These are phyloP conservation scores for Phaeophleospora eucalypticola DNA, from an alignment of 2,329 filamentous ascomycete species.

Conservation along the genomic window DNA sequence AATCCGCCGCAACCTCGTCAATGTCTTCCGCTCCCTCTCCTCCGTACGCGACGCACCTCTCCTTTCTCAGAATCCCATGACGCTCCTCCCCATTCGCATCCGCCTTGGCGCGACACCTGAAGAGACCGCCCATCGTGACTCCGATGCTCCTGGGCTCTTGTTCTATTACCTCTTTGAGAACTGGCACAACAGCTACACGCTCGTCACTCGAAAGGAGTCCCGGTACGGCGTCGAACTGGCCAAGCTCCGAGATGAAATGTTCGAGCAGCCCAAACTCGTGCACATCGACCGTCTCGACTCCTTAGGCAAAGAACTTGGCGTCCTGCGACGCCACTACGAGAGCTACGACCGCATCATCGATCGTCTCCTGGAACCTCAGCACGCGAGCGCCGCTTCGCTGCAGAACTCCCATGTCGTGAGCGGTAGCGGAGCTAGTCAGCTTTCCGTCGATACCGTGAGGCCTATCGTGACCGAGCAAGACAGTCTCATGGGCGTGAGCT, in stretches of 20 bases:
- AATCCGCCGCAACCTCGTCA: constrained; percentile 56
- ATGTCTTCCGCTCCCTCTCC: constrained; percentile 58
- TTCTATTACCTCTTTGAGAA: constrained; percentile 68
- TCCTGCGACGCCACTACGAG: constrained; percentile 58
- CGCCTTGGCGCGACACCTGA: constrained; percentile 43
- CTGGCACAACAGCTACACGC: constrained; percentile 56
- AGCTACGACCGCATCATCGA: constrained; percentile 58
- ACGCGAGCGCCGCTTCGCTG: constrained; percentile 40
- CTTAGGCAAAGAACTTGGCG: constrained; percentile 58
- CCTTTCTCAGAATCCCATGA: constrained; percentile 36
- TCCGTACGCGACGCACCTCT: constrained; percentile 44
- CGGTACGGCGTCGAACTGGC: constrained; percentile 46
- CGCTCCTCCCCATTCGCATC: constrained; percentile 43
- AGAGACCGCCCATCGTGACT: constrained; percentile 44
- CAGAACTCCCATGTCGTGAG: constrained; percentile 40
- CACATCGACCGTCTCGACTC: constrained; percentile 54
- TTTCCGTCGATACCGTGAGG: constrained; percentile 23
- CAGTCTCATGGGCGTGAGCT: constrained; percentile 41
- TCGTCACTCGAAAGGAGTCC: constrained; percentile 49
- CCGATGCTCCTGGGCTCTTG: constrained; percentile 56
- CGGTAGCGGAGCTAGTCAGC: constrained; percentile 19
- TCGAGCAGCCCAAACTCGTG: constrained; percentile 45
- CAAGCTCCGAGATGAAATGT: constrained; percentile 50
- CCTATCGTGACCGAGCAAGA: constrained; percentile 28
- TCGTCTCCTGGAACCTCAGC: constrained; percentile 50